These are phyloP conservation scores for Pseudoneurospora amorphoporcata DNA, from an alignment of 495 filamentous ascomycete genomes.

Conservation along the genomic window DNA sequence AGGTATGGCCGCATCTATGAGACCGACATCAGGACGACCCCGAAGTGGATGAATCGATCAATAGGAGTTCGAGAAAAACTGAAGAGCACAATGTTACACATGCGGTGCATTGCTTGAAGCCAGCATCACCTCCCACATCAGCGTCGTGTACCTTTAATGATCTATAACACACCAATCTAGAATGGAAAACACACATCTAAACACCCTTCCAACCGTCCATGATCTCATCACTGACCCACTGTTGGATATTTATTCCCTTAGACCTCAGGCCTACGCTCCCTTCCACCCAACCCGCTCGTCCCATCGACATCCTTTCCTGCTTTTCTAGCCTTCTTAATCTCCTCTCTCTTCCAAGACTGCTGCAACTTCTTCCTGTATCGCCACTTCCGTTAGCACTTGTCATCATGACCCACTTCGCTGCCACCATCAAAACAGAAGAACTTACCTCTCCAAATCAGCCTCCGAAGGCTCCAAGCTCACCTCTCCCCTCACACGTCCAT, in stretches of 20 bases:
- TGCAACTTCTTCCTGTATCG: conserved; percentile 21
- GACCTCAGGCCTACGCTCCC: background rate
- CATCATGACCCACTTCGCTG: background rate
- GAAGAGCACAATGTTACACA: too few species aligned
- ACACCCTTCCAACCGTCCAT: background rate
- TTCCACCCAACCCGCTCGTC: background rate
- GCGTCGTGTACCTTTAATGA: background rate
- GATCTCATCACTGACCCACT: too few species aligned
- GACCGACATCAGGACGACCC: too few species aligned
- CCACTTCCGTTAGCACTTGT: background rate
- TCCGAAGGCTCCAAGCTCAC: conserved; percentile 23
- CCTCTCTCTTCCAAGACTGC: conserved; percentile 19
- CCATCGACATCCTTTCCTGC: conserved; percentile 18
- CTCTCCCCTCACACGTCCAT: conserved; percentile 16
- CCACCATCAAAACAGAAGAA: background rate
- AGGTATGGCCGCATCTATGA: background rate
- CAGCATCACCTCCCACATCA: background rate
- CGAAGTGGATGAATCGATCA: too few species aligned
- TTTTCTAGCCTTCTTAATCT: conserved; percentile 22
- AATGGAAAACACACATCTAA: background rate
- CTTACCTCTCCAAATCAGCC: conserved; percentile 30
- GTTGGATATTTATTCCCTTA: background rate
- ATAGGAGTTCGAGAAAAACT: too few species aligned
- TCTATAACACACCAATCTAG: background rate
- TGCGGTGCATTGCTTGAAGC: too few species aligned